These are phyloP conservation scores for Lasiodiplodia gonubiensis DNA, from an alignment of 2,329 filamentous ascomycete species.

Conservation along the genomic window DNA sequence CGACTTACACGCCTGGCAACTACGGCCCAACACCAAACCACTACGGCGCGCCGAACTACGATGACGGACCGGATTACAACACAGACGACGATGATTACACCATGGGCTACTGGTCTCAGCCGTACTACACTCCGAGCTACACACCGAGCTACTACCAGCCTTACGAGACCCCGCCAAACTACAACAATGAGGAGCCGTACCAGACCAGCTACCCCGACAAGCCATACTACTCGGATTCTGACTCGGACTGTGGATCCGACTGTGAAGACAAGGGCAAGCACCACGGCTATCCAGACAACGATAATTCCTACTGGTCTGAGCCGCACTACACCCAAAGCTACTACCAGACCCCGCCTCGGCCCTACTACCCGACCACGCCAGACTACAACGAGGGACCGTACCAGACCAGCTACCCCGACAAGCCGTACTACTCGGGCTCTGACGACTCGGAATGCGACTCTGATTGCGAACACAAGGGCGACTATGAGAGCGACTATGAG, in stretches of 20 bases:
- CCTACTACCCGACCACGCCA: neutral
- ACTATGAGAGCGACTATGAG: neutral
- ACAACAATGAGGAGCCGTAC: neutral
- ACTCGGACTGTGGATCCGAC: neutral
- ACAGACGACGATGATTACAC: too few species aligned
- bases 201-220: neutral
- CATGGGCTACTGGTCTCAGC: too few species aligned
- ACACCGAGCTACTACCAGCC: neutral
- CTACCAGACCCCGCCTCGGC: too few species aligned
- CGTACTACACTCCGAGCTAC: too few species aligned
- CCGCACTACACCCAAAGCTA: too few species aligned
- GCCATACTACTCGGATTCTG: neutral
- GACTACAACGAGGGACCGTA: neutral
- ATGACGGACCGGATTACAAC: too few species aligned
- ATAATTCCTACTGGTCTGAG: neutral
- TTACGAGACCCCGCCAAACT: neutral
- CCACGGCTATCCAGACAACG: neutral
- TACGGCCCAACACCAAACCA: neutral
- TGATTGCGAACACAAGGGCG: neutral
- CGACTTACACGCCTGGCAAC: too few species aligned
- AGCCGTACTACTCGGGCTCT: neutral
- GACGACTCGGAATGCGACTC: neutral
- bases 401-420: neutral
- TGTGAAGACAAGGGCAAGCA: too few species aligned
- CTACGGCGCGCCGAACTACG: too few species aligned